Evolutionary conservation across 73 alveolate genomes (phyloP), one percentile per base, ranked within the genome.

Genomic region (Blepharisma stoltei): DNA sequence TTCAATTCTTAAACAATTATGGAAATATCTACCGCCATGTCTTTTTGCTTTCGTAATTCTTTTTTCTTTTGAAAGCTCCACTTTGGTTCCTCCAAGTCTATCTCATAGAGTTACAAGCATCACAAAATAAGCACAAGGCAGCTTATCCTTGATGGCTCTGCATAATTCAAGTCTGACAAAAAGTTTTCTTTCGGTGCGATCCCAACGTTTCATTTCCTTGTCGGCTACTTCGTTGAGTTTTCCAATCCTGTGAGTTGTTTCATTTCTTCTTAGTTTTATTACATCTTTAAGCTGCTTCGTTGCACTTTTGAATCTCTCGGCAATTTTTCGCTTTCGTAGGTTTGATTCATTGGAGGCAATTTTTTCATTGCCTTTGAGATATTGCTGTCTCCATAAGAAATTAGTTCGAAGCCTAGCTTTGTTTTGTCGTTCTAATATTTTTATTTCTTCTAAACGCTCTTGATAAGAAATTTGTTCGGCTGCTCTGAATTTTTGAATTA

Each of bases 71-170:
- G 32, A 49, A 14, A 32, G 43, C 60, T 54, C 73, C 55, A 85
- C 68, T 27, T 50, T 76, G 50, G 79, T 81, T 38, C 80, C 89
- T 6, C 86, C 87, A 47, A 85, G 83, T 49, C 93, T 54, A 45
- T 86, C 93, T 6, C 78, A 81, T 37, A 85, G 82, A 7, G 85
- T 54, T 23, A 70, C 82, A n/a, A 73, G 60, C 8, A 85, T 45
- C 7, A 81, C 83, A 75, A 71, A 85, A 55, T 80, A 75, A 3
- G 88, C 92, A 54, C 55, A 52, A 6, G 92, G 92, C 0, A 75
- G 81, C 48, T 85, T 85, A 47, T 85, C 92, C 68, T 85, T 85
- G 18, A 85, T 69, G 5, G 85, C 92, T 70, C 92, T 78, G 3
- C 80, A 76, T 78, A 85, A 52, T 43, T 45, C 76, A 3, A 67